Percentiles rank a stretch among this genome's conserved stretches.
phyloP scores from a whole-genome alignment of 2,329 filamentous ascomycete species.

The Cryphonectria nitschkei region DNA sequence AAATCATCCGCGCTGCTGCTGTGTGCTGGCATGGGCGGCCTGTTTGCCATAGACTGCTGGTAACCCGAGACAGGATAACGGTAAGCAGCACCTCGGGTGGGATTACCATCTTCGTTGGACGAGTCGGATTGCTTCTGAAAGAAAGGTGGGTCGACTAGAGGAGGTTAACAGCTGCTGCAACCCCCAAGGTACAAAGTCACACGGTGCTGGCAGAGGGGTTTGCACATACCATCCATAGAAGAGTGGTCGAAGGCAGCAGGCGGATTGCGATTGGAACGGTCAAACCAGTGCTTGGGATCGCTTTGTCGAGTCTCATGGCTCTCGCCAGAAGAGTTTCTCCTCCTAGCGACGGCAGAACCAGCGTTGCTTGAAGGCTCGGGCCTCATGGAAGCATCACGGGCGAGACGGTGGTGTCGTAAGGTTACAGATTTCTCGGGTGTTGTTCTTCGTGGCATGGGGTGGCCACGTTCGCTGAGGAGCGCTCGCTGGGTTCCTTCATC shows the following conservation, averaged over 20 bases:
- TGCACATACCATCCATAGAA: slow-evolving; percentile 52
- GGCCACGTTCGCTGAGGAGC: slow-evolving; percentile 37
- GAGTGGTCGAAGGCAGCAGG: slow-evolving; percentile 46
- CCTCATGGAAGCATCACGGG: slow-evolving; percentile 44
- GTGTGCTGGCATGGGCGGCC: slow-evolving; percentile 39
- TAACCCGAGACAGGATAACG: slow-evolving; percentile 29
- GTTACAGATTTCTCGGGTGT: slow-evolving; percentile 53
- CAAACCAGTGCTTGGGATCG: slow-evolving; percentile 59
- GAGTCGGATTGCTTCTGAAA: slow-evolving; percentile 58
- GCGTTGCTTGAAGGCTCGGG: slow-evolving; percentile 26
- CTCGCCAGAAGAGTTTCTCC: slow-evolving; percentile 52
- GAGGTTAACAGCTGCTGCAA: slow-evolving; percentile 4
- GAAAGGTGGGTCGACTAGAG: slow-evolving; percentile 56
- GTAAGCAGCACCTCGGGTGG: slow-evolving; percentile 30
- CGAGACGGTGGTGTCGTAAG: slow-evolving; percentile 49
- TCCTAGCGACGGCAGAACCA: slow-evolving; percentile 31
- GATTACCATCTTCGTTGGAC: slow-evolving; percentile 49
- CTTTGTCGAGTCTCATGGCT: slow-evolving; percentile 53
- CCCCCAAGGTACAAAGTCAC: too few species aligned
- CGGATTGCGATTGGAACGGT: slow-evolving; percentile 56
- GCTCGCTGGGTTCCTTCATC: slow-evolving; percentile 35
- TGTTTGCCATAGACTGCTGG: slow-evolving; percentile 3
- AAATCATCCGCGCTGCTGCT: slow-evolving; percentile 74
- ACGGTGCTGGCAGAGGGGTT: too few species aligned
- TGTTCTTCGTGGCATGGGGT: slow-evolving; percentile 49